A percentile compares a stretch with the other conserved stretches of the same genome.
These are phyloP conservation scores for Dothideomycetes sp. DNA, from an alignment of 2,329 filamentous ascomycete species.

Conservation along the genomic window DNA sequence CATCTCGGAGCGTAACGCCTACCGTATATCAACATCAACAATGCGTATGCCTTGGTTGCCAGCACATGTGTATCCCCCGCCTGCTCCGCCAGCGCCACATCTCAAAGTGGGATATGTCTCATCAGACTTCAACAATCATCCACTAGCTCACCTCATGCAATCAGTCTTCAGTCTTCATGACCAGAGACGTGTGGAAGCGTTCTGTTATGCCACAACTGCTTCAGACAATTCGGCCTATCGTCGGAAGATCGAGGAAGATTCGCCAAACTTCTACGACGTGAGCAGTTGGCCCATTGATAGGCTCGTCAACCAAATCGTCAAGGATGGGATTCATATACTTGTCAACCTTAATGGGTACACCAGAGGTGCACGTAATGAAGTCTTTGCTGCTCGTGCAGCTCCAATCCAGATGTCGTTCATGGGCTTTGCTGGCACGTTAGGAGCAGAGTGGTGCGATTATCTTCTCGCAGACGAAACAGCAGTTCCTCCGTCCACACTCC, in stretches of 20 bases:
- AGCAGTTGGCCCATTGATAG: constrained; percentile 78
- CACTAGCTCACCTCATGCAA: constrained; percentile 94
- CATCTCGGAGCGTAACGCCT: constrained; percentile 90
- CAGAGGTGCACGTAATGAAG: constrained; percentile 88
- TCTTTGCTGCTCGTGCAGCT: constrained; percentile 88
- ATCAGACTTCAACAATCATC: constrained; percentile 98
- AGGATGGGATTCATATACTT: constrained; percentile 85
- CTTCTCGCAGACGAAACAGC: constrained; percentile 83
- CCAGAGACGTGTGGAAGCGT: constrained; percentile 62
- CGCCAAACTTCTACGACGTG: constrained; percentile 82
- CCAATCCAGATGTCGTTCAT: constrained; percentile 99
- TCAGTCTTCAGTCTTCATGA: constrained; percentile 94
- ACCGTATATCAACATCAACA: constrained; percentile 86
- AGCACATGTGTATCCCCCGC: constrained; percentile 70
- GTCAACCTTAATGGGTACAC: constrained; percentile 99
- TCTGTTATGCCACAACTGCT: constrained; percentile 89
- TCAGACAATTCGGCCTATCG: constrained; percentile 86
- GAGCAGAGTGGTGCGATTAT: constrained; percentile 98
- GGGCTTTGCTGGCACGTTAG: constrained; percentile 93
- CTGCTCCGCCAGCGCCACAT: constrained; percentile 67
- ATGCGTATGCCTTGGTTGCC: constrained; percentile 82
- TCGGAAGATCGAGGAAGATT: constrained; percentile 84
- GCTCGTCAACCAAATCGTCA: constrained; percentile 75
- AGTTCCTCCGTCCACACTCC: constrained; percentile 70
- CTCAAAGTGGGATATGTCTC: constrained; percentile 95